Evolutionary conservation across 208 protist species (phyloP).

Genomic region (Leishmania turanica): DNA sequence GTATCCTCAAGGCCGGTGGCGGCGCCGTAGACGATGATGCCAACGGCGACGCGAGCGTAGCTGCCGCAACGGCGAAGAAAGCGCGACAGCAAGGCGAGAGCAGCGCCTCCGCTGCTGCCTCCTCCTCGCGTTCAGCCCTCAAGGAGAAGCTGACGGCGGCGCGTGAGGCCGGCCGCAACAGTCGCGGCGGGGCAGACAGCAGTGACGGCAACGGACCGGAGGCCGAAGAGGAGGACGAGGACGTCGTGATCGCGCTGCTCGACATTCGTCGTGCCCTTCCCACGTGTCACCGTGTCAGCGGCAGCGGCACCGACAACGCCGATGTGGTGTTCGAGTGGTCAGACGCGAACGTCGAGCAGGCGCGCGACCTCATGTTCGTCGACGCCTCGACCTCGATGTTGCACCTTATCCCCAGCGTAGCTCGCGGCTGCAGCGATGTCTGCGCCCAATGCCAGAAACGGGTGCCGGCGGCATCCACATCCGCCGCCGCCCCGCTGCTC

Average conservation of each 20-base stretch:
- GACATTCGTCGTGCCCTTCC: constrained; percentile 77
- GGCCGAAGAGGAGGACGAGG: constrained; percentile 55
- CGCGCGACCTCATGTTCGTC: constrained; percentile 82
- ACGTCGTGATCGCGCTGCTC: constrained; percentile 71
- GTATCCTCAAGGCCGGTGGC: constrained; percentile 45
- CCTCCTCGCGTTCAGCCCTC: constrained; percentile 26
- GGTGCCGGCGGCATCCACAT: not conserved
- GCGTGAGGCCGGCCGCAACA: constrained; percentile 17
- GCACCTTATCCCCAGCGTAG: constrained; percentile 69
- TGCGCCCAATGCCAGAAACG: constrained; percentile 62
- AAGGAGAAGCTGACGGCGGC: constrained; percentile 27
- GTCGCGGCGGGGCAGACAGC: not conserved
- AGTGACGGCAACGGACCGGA: not conserved
- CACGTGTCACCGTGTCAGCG: constrained; percentile 2
- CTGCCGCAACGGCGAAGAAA: not conserved
- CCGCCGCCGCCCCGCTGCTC: constrained; percentile 31
- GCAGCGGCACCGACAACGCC: not conserved
- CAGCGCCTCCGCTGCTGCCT: constrained; percentile 10
- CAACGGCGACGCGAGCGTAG: not conserved
- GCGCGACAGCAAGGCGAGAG: not conserved
- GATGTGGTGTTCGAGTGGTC: constrained; percentile 42
- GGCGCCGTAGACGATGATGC: constrained; percentile 17
- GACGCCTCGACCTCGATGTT: constrained; percentile 77
- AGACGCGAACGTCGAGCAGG: constrained; percentile 44
- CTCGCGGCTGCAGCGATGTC: constrained; percentile 44